Evolutionary conservation across 495 filamentous ascomycete genomes (phyloP), one percentile per base, ranked within the genome.

Genomic region (Parmelia sp.): DNA sequence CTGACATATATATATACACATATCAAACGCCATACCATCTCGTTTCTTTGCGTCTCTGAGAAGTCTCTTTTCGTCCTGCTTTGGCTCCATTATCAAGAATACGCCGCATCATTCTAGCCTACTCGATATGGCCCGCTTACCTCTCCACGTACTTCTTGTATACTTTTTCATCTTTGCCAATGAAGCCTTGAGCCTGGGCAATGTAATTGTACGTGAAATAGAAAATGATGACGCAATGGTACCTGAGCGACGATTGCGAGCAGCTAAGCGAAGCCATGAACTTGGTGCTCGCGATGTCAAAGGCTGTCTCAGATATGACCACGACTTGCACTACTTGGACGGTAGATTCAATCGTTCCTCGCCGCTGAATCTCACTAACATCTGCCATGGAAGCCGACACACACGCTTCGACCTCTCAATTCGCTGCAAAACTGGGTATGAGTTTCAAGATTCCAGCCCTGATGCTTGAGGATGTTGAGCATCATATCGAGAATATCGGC

Each of bases 381-480:
- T 40, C 23, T 37, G 29, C 10, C 21, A 33, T 19, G 29, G 15
- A 10, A 62, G 58, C 37, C 27, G 39, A 57, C n/a, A 45, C 57
- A 37, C 60, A 57, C 62, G 33, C 23, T 21, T 53, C 57, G 39
- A 42, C n/a, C 25, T 42, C 55, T 35, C 67, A 62, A 55, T 68
- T 71, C 40, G 66, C 63, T 27, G 70, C 70, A 21, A 60, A 63
- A 27, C 39, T 72, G 29, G 37, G 57, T 6, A 37, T 74, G 44
- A 53, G 49, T 12, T 71, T 73, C 29, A 65, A 70, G 45, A 47
- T 44, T 21, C 73, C 70, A 61, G 64, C 71, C 11, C 57, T 75
- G 27, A 36, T 64, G 25, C 55, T 75, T 4, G 73, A 75, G 56
- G 69, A 70, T 36, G 37, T 74, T 29, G 72, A 75, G n/a, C 25